These are phyloP conservation scores for Colletotrichum sp. DNA, from an alignment of 2,329 filamentous ascomycete genomes.

Conservation along the genomic window DNA sequence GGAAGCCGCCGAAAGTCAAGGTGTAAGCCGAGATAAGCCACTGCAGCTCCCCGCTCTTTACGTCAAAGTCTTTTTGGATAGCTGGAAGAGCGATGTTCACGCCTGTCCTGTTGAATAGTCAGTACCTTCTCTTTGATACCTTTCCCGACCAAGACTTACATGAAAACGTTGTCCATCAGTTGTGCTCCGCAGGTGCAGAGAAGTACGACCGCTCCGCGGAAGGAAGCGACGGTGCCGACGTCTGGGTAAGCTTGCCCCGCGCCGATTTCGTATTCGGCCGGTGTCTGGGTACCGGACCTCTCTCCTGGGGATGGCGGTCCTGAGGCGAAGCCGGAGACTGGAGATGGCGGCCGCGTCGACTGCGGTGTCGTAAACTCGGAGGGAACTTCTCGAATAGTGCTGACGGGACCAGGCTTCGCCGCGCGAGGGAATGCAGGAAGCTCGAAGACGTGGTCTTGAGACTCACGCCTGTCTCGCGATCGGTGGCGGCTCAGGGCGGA, in stretches of 20 bases:
- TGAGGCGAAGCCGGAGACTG: not conserved
- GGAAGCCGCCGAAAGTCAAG: slow-evolving; percentile 7
- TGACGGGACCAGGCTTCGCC: slow-evolving; percentile 4
- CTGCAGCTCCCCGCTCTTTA: slow-evolving; percentile 2
- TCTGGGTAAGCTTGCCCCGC: slow-evolving; percentile 9
- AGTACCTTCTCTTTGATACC: not conserved
- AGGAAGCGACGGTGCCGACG: slow-evolving; percentile 4
- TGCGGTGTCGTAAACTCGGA: slow-evolving; percentile 9
- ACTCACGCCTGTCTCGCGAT: slow-evolving; percentile 5
- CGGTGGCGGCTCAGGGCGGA: not conserved
- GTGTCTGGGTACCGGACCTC: not conserved
- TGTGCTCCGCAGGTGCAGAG: slow-evolving; percentile 13
- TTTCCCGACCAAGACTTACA: not conserved
- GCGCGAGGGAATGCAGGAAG: slow-evolving; percentile 2
- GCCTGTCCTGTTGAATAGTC: not conserved
- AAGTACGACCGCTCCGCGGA: not conserved
- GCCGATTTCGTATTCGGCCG: not conserved
- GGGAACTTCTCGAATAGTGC: slow-evolving; percentile 10
- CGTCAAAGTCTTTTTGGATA: slow-evolving; percentile 4
- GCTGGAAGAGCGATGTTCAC: slow-evolving; percentile 11
- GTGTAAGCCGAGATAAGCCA: slow-evolving; percentile 18
- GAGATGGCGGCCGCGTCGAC: slow-evolving; percentile 10
- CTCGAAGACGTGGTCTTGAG: slow-evolving; percentile 8
- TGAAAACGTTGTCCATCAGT: slow-evolving; percentile 6
- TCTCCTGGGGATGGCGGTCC: not conserved